Evolutionary conservation across 1,284 basidiomycete species (phyloP), one percentile per base, ranked within the genome.

Genomic region (Vanrija sp.): DNA sequence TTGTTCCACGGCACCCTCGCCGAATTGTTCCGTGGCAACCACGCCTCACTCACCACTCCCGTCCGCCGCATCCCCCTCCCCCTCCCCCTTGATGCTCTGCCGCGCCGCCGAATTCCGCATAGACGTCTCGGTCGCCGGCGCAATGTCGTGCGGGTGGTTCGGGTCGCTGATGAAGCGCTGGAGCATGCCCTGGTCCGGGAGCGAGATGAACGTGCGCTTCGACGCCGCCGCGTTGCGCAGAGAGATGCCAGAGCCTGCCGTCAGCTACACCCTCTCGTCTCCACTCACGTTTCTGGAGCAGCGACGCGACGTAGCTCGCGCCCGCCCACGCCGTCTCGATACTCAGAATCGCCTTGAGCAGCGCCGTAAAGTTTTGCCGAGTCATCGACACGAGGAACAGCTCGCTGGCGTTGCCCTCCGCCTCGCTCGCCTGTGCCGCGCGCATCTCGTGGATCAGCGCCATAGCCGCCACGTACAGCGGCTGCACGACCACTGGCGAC

Each of bases 241-340:
- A 4, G 59, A 54, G 9, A 65, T 57, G 4, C 69, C 67, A 15
- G 66, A 65, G n/a, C 64, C 65, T 71, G 41, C 4, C 3, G 52
- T 57, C 37, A 52, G 58, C 49, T 18, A 22, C 16, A 19, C 44
- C 39, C 31, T 5, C 10, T 2, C 8, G 7, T 0, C 25, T 18
- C 9, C 43, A 61, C 68, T 56, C 49, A 67, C 71, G 64, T 45
- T 68, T 73, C 60, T 76, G 70, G 18, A 77, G 60, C 8, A 74
- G 53, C 24, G 45, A 66, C 16, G 65, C 60, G 1, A 77, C 75
- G 48, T 73, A 73, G 3, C 57, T 57, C 9, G 70, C 71, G 3
- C 77, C 76, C 4, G 75, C 73, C 77, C 77, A 78, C 47, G 71
- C 72, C 23, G 69, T 63, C 57, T 77, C 75, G 69, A 76, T 74